phyloP scores from a whole-genome alignment of 257 asterid genomes.

The Jaltomata sinuosa region DNA sequence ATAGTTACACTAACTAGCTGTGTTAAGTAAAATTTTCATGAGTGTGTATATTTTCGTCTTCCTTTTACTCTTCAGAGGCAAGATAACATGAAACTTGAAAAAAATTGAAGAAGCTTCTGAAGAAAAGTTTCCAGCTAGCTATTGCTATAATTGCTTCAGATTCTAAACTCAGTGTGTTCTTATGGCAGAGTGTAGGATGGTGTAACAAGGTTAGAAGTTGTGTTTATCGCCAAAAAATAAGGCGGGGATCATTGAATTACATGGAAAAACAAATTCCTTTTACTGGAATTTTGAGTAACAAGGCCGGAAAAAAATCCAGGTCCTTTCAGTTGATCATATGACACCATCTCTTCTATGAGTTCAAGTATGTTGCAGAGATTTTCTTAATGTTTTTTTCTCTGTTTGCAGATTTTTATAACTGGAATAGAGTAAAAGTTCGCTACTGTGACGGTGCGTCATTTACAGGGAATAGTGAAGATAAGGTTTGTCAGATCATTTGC shows the following conservation, averaged over 20 bases:
- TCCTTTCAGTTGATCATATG: not conserved
- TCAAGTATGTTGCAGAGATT: not conserved
- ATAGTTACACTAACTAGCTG: too few species aligned
- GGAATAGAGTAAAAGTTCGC: conserved; percentile 88
- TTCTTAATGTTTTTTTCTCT: not conserved
- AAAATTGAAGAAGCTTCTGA: not conserved
- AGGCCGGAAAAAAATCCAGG: conserved; percentile 96
- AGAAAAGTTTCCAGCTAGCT: not conserved
- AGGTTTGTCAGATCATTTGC: conserved; percentile 26
- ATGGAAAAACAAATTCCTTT: too few species aligned
- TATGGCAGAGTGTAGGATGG: conserved; percentile 95
- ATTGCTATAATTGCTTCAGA: not conserved
- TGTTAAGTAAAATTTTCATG: too few species aligned
- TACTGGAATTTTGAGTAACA: conserved; percentile 64
- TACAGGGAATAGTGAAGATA: conserved; percentile 68
- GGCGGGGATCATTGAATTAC: too few species aligned
- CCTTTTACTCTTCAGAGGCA: too few species aligned
- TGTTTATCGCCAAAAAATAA: conserved; percentile 58
- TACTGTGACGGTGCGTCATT: conserved; percentile 95
- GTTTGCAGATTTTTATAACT: conserved; percentile 73
- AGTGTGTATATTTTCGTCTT: too few species aligned
- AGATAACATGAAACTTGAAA: too few species aligned
- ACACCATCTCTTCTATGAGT: not conserved
- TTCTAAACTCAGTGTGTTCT: not conserved
- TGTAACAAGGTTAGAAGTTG: conserved; percentile 65